phyloP scores from a whole-genome alignment of 148 eudicot genomes.

The Nepenthes gracilis region DNA sequence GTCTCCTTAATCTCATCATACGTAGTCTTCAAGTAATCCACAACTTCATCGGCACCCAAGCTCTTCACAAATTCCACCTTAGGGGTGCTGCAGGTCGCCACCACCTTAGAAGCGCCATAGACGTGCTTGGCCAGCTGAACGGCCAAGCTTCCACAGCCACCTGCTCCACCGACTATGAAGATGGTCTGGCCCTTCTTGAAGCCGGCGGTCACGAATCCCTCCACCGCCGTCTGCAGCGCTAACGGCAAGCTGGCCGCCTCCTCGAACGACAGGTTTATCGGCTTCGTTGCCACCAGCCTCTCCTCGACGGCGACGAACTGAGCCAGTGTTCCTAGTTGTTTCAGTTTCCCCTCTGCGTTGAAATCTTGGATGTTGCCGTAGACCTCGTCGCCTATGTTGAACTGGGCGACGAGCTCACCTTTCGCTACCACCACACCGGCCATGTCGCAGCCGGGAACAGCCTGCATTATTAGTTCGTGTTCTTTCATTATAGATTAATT shows the following conservation, averaged over 20 bases:
- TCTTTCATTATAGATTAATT: background rate
- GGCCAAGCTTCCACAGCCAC: slow-evolving; percentile 40
- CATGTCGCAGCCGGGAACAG: slow-evolving; percentile 47
- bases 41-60: slow-evolving; percentile 42
- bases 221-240: slow-evolving; percentile 37
- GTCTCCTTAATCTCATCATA: slow-evolving; percentile 31
- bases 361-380: slow-evolving; percentile 41
- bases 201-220: slow-evolving; percentile 31
- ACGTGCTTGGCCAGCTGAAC: slow-evolving; percentile 38
- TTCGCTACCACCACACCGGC: slow-evolving; percentile 37
- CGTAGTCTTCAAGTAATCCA: slow-evolving; percentile 35
- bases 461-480: slow-evolving; percentile 14
- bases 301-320: slow-evolving; percentile 37
- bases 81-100: slow-evolving; percentile 33
- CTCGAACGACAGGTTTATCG: slow-evolving; percentile 34
- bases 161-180: slow-evolving; percentile 44
- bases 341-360: slow-evolving; percentile 7
- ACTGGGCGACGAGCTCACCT: slow-evolving; percentile 12
- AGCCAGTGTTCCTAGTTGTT: slow-evolving; percentile 36
- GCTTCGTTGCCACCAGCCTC: slow-evolving; percentile 29
- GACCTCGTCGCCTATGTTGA: slow-evolving; percentile 33
- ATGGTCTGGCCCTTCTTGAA: slow-evolving; percentile 23
- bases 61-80: slow-evolving; percentile 43
- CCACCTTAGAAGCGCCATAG: slow-evolving; percentile 29
- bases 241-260: slow-evolving; percentile 48